Evolutionary conservation across 2,329 filamentous ascomycete genomes (phyloP).

Genomic region (Fusarium incarnatum): DNA sequence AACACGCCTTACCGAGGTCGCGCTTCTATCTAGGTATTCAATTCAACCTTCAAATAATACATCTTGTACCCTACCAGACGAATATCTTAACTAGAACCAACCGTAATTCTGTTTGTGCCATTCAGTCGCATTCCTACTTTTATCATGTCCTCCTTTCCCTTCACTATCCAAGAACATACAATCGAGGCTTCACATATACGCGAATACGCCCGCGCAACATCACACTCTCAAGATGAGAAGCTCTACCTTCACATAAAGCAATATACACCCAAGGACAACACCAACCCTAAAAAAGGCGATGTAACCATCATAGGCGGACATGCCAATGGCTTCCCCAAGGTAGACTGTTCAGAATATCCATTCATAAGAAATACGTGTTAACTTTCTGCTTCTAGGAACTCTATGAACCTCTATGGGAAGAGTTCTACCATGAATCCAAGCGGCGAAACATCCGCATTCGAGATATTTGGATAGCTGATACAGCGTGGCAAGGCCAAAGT

Average conservation of each 20-base stretch:
- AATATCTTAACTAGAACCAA: background rate
- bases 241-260: conserved; percentile 85
- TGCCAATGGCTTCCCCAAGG: conserved; percentile 94
- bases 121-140: background rate
- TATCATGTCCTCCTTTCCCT: conserved; percentile 52
- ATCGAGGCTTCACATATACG: conserved; percentile 82
- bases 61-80: background rate
- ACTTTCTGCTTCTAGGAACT: conserved; percentile 70
- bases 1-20: conserved; percentile 34
- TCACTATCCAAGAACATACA: conserved; percentile 78
- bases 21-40: background rate
- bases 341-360: conserved; percentile 48
- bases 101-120: background rate
- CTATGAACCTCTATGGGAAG: conserved; percentile 92
- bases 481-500: conserved; percentile 85
- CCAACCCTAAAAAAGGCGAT: conserved; percentile 75
- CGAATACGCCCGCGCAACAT: conserved; percentile 81
- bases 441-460: conserved; percentile 75
- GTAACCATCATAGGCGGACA: conserved; percentile 88
- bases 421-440: conserved; percentile 72
- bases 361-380: background rate
- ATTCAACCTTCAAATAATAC: background rate
- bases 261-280: conserved; percentile 82
- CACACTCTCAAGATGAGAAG: conserved; percentile 77
- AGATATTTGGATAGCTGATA: conserved; percentile 89